Base-by-base conservation (phyloP, 2,329 filamentous ascomycete species). In the Exophiala sp. region DNA sequence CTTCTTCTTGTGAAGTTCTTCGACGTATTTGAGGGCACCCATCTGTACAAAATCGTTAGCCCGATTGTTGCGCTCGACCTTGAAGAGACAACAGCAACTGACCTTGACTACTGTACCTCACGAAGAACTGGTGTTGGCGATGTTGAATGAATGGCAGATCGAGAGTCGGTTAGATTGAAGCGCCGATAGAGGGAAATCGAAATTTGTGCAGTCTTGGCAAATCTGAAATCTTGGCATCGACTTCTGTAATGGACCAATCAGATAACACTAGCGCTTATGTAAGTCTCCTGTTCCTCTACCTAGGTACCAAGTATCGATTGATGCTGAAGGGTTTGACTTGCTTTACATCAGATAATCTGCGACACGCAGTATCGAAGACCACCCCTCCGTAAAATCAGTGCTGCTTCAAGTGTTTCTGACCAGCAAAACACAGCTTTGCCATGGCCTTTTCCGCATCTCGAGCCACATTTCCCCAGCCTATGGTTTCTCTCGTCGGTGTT, bases 1-100 rank as follows among this genome's bases (percentile, higher is more conserved):
- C 91, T 99, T 99, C 90, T 96, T 96, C 91, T 99, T 97, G 80
- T 96, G 91, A 83, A 99, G 88, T 86, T 99, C 94, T 87, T 99
- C 95, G 82, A 99, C 90, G 84, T 96, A 99, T 84, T 99, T 99
- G 80, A 96, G 90, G 84, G 92, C 92, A 89, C 94, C 94, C 94
- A 96, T 96, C 85, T 92, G 36, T 7, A 36, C 21, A 5, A 8
- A 50, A 43, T 16, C 16, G 36, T 59, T 44, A 57, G 54, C 32
- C 12, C 11, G 8, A 29, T 14, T 18, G 5, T 24, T 42, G 24
- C 21, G 29, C 16, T 21, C 5, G 21, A 51, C n/a, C 6, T 35
- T 9, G 46, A 10, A 21, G 11, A 1, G 1, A 11, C 12, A 35
- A 2, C n/a, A 20, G 11, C 3, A 5, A 38, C 33, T 35, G 57